Evolutionary conservation across 768 basidiomycete species (phyloP), one percentile per base, ranked within the genome.

Genomic region (Russula compacta): DNA sequence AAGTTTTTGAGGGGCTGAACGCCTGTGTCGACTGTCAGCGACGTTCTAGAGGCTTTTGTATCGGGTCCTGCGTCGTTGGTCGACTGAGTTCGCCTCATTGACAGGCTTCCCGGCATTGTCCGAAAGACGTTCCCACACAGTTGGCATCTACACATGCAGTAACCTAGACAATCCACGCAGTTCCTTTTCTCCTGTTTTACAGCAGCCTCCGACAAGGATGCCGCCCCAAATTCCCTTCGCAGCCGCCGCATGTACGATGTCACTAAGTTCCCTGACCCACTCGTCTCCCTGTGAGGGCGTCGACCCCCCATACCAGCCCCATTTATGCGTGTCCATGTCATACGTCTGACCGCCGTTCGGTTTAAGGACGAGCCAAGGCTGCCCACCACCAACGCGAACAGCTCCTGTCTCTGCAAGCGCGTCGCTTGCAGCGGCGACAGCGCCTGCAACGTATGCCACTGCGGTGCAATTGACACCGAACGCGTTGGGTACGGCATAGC

Each of bases 401-500:
- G 33, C 55, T 6, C 42, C 44, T 12, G 11, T 40, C n/a, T 56
- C 35, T 1, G 39, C 35, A 15, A 64, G 42, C 49, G 58, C 70
- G 6, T 52, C 54, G 12, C 71, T 69, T 68, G 83, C 78, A 32
- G 76, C 71, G 4, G 46, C 62, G 24, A 81, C 65, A 24, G 85
- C 68, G 0, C 51, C 48, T 1, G 73, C 68, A n/a, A 87, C 62
- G 66, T 76, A 73, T 39, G 75, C 71, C 17, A 79, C 67, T 1
- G 72, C 73, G 0, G 87, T 86, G 71, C 89, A 93, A 69, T 93
- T 92, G 64, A 92, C 79, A 0, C 89, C 90, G 15, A 91, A 73
- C 0, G 78, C 87, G 36, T 74, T 71, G 0, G 84, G 85, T 1
- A 71, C 72, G 40, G 72, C 55, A 19, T 52, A 44, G 24, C 53